Conservation (phyloP, 2,329 filamentous ascomycete species). For the Lasiodiplodia gonubiensis region DNA sequence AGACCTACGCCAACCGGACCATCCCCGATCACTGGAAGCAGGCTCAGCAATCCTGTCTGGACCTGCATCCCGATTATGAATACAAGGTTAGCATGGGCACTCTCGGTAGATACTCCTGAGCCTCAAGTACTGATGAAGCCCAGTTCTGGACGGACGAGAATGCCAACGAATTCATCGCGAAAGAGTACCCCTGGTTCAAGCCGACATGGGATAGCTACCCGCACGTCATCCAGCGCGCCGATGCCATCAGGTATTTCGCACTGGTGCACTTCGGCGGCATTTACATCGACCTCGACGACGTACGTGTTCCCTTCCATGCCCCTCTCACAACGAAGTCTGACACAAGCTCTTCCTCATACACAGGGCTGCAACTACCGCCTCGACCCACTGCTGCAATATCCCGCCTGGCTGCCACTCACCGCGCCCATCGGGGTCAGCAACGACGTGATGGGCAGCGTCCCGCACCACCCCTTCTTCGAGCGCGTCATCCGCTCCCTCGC, state of each 20-base stretch:
- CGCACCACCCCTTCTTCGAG: slow-evolving; percentile 35
- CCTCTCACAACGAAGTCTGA: background rate
- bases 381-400: slow-evolving; percentile 33
- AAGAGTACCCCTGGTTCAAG: slow-evolving; percentile 34
- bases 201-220: slow-evolving; percentile 36
- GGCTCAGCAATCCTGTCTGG: slow-evolving; percentile 69
- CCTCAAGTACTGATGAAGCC: background rate
- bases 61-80: slow-evolving; percentile 72
- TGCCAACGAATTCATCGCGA: slow-evolving; percentile 32
- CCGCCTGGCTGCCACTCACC: slow-evolving; percentile 35
- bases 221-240: slow-evolving; percentile 38
- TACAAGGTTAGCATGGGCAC: slow-evolving; percentile 63
- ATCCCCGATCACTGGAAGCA: slow-evolving; percentile 70
- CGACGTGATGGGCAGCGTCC: slow-evolving; percentile 35
- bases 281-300: slow-evolving; percentile 38
- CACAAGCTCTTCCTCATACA: background rate
- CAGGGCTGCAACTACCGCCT: slow-evolving; percentile 26
- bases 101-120: too few relatives aligned
- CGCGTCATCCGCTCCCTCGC: slow-evolving; percentile 33
- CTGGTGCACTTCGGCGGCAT: slow-evolving; percentile 37
- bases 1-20: slow-evolving; percentile 73
- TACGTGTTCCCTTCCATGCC: background rate
- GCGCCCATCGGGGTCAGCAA: slow-evolving; percentile 36
- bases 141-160: slow-evolving; percentile 33
- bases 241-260: slow-evolving; percentile 37